Evolutionary conservation across 2,329 filamentous ascomycete genomes (phyloP), one percentile per base, ranked within the genome.

Genomic region (Aspergillus glaucus): DNA sequence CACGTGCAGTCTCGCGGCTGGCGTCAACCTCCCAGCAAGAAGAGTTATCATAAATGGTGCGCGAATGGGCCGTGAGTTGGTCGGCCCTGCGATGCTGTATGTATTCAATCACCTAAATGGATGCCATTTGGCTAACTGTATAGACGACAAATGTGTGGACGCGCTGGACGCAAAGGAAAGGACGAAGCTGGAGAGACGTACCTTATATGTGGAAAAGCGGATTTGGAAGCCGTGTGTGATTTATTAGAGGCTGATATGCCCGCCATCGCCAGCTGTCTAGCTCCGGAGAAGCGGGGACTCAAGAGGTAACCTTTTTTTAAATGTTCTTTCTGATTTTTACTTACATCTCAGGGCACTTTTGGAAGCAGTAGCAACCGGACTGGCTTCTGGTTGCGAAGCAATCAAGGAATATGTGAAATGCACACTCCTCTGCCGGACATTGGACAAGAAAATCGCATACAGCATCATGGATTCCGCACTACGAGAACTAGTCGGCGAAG

Each of bases 1-100:
- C 34, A 91, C 87, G 1, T 89, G 86, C 59, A 88, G 85, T 62
- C 76, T 91, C 49, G 87, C 87, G n/a, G 87, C 86, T 12, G 87
- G 87, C n/a, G 88, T 91, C 50, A 90, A 91, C 65, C 70, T 91
- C 15, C 75, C 75, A 12, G 87, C 87, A 6, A 76, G 87, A 46
- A 75, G 87, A 55, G 87, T 91, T 1, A 88, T 91, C 50, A 75
- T 88, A 22, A 86, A 88, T 61, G 85, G 82, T 52, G 86, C 84
- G 26, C 78, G 84, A 37, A 89, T 90, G 85, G 87, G 87, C 0
- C 77, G 84, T 46, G 85, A 89, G 42, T 72, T 89, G 43, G 80
- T 90, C n/a, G 86, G 85, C 0, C 86, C 87, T 10, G 82, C 86
- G 3, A 87, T 91, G 83, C 73, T 91, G 66, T 77, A 68, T 52